Conservation (phyloP, 2,329 filamentous ascomycete genomes). For the Fusarium sp. region DNA sequence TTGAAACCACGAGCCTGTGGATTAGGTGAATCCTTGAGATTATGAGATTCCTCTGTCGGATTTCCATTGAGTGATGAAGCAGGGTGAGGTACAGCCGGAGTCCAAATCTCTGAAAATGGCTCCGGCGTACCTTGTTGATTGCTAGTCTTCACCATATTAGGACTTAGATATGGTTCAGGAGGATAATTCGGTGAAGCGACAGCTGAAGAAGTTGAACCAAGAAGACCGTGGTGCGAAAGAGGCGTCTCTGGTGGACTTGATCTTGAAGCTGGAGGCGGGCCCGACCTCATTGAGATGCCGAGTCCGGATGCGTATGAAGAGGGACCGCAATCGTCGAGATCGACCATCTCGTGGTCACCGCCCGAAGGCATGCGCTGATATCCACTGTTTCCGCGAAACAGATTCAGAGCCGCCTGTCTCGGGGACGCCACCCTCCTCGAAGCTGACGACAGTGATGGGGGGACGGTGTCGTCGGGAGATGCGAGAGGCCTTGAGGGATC, state of each 20-base stretch:
- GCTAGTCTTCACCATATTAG: background rate
- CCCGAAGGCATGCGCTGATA: slow-evolving; percentile 38
- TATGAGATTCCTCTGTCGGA: background rate
- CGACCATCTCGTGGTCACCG: slow-evolving; percentile 34
- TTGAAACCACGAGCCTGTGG: background rate
- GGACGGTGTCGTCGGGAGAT: slow-evolving; percentile 11
- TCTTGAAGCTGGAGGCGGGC: slow-evolving; percentile 11
- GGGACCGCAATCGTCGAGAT: slow-evolving; percentile 22
- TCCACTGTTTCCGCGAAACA: slow-evolving; percentile 36
- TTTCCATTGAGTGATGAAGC: slow-evolving; percentile 1
- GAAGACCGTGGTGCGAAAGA: slow-evolving; percentile 34
- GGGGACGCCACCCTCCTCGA: slow-evolving; percentile 12
- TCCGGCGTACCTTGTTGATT: slow-evolving; percentile 21
- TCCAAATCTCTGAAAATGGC: slow-evolving; percentile 38
- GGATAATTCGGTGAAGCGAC: slow-evolving; percentile 12
- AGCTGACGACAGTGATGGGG: slow-evolving; percentile 8
- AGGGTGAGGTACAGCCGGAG: slow-evolving; percentile 36
- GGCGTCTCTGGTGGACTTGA: slow-evolving; percentile 38
- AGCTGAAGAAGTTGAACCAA: slow-evolving; percentile 9
- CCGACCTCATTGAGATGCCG: slow-evolving; percentile 30
- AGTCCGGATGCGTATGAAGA: slow-evolving; percentile 25
- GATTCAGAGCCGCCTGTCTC: slow-evolving; percentile 24
- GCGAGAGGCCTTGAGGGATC: slow-evolving; percentile 25
- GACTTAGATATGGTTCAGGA: slow-evolving; percentile 22
- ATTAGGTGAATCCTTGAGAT: slow-evolving; percentile 15